Percentiles rank a stretch among this genome's conserved stretches.
Conservation (phyloP, 306 rosid species). For the Cucumis cinereus region DNA sequence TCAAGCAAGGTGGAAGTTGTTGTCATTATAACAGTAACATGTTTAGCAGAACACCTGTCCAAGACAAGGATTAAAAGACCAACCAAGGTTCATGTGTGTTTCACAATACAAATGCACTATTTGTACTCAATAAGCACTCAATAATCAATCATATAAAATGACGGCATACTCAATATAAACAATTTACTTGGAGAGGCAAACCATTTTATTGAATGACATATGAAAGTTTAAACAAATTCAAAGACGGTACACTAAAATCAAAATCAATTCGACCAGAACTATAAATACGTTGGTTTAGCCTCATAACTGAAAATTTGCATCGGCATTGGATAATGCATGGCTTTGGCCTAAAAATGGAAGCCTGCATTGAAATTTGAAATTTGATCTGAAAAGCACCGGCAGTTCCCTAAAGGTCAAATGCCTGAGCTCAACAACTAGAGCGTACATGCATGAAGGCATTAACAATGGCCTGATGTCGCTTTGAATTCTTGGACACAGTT, state of each 20-base stretch:
- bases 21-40: not conserved
- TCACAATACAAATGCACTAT: not conserved
- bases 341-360: not conserved
- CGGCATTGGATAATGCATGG: not conserved
- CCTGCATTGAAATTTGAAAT: not conserved
- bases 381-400: not conserved
- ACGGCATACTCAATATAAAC: not conserved
- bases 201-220: not conserved
- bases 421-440: not conserved
- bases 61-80: not conserved
- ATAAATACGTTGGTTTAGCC: not conserved
- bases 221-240: not conserved
- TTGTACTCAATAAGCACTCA: not conserved
- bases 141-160: not conserved
- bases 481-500: not conserved
- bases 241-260: not conserved
- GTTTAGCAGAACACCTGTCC: not conserved
- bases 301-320: not conserved
- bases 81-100: not conserved
- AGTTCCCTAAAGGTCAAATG: not conserved
- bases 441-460: not conserved
- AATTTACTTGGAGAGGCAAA: not conserved
- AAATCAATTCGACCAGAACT: not conserved
- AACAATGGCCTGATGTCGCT: not conserved
- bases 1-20: not conserved